Evolutionary conservation across 495 filamentous ascomycete species (phyloP).

Genomic region (Viridothelium virens): DNA sequence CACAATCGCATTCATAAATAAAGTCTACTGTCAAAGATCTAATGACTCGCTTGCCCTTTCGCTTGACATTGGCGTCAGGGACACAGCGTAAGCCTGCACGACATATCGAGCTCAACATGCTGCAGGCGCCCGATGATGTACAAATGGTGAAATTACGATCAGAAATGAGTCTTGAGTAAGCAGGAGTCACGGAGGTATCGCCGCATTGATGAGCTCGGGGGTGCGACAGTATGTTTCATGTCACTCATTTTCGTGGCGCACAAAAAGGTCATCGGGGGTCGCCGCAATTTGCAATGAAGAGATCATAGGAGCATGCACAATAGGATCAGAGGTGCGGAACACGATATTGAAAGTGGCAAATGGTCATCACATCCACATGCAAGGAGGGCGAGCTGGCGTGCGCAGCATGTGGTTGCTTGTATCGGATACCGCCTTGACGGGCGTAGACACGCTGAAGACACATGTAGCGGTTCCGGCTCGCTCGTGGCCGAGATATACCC

Average conservation of each 20-base stretch:
- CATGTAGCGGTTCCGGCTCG: conserved; percentile 8
- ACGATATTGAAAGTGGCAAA: conserved; percentile 3
- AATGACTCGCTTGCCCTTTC: neutral
- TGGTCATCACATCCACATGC: neutral
- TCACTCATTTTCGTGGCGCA: neutral
- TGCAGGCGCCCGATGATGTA: neutral
- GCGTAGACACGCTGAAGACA: neutral
- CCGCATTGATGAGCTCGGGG: neutral
- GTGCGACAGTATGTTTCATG: conserved; percentile 3
- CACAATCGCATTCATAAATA: neutral
- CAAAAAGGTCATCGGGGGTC: neutral
- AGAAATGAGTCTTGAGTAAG: neutral
- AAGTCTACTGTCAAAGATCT: neutral
- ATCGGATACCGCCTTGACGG: neutral
- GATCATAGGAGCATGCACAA: neutral
- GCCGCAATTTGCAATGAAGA: neutral
- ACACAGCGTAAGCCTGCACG: conserved; percentile 6
- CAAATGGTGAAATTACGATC: neutral
- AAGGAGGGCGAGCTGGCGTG: neutral
- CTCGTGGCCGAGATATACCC: neutral
- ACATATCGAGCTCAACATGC: neutral
- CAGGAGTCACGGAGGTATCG: neutral
- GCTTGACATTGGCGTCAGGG: conserved; percentile 1
- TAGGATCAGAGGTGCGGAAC: neutral
- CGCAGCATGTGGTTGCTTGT: conserved; percentile 1